These are phyloP conservation scores for Sporothrix mexicana DNA, from an alignment of 2,329 filamentous ascomycete species.

Conservation along the genomic window DNA sequence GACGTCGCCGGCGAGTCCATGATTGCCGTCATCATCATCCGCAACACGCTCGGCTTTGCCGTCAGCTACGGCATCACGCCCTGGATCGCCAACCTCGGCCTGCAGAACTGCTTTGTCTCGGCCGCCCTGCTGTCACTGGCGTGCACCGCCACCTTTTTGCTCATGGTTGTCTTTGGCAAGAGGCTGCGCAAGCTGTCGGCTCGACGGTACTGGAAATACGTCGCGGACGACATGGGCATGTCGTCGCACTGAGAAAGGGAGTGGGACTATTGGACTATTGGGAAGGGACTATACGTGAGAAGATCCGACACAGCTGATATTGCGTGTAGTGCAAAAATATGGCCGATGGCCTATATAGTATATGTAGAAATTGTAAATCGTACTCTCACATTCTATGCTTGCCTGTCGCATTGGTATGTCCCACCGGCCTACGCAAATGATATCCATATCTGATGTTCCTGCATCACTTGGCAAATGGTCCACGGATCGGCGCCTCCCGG, in stretches of 20 bases:
- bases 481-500: not conserved
- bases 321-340: too few relatives aligned
- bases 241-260: not conserved
- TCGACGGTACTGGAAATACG: constrained; percentile 19
- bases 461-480: not conserved
- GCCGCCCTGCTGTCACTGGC: constrained; percentile 24
- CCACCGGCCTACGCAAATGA: not conserved
- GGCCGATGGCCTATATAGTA: too few relatives aligned
- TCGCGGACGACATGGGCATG: not conserved
- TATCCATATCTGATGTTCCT: not conserved
- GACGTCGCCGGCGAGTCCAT: constrained; percentile 41
- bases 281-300: too few relatives aligned
- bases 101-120: constrained; percentile 36
- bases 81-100: constrained; percentile 39
- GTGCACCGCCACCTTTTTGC: constrained; percentile 25
- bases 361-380: too few relatives aligned
- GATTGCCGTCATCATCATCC: constrained; percentile 41
- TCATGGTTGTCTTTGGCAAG: constrained; percentile 25
- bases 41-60: constrained; percentile 42
- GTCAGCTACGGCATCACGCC: constrained; percentile 46
- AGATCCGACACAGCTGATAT: too few relatives aligned
- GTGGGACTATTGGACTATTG: too few relatives aligned
- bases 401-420: too few relatives aligned
- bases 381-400: too few relatives aligned
- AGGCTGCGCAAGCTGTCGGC: constrained; percentile 14